These are phyloP conservation scores for Rosa multiflora DNA, from an alignment of 306 rosid genomes.

Conservation along the genomic window DNA sequence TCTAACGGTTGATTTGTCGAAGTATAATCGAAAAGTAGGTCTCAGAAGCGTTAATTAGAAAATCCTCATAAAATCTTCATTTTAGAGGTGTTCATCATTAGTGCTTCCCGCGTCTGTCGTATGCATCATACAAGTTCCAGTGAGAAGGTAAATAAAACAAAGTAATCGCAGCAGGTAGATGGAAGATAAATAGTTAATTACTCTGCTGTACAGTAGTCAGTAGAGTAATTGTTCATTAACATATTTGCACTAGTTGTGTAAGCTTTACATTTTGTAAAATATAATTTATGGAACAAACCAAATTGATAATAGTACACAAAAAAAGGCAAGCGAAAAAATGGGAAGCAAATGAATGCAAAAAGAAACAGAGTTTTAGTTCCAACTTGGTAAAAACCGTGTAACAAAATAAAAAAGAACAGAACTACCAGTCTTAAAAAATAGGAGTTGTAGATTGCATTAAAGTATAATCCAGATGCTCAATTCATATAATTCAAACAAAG, in stretches of 20 bases:
- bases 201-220: constrained; percentile 9
- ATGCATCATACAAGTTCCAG: too few species aligned
- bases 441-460: neutral
- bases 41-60: too few species aligned
- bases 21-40: too few species aligned
- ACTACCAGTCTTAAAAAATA: neutral
- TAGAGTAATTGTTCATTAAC: neutral
- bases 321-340: neutral
- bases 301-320: neutral
- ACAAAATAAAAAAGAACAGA: neutral
- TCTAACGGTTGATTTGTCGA: too few species aligned
- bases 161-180: too few species aligned
- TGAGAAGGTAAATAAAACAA: too few species aligned
- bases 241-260: neutral
- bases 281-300: neutral
- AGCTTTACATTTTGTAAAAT: neutral
- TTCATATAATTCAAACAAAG: neutral
- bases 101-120: too few species aligned
- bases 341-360: neutral
- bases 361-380: neutral
- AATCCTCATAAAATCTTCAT: too few species aligned
- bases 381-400: neutral
- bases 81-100: too few species aligned
- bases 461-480: neutral
- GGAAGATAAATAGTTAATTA: too few species aligned